Conservation (phyloP, 140 eudicot species). For the Cichorium intybus region DNA sequence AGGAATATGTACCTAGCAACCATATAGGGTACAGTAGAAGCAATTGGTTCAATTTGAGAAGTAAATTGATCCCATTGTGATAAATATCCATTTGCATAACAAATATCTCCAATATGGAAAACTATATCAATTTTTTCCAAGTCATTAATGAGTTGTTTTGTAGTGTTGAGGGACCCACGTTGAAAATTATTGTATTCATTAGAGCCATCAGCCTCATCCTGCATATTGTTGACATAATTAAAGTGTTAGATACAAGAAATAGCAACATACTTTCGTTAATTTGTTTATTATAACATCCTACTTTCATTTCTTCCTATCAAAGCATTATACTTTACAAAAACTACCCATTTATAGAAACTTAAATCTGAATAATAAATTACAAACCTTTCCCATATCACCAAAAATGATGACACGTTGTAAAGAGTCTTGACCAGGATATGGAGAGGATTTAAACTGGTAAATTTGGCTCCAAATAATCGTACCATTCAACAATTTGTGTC, state of each 20-base stretch:
- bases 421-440: conserved; percentile 77
- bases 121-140: conserved; percentile 63
- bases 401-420: conserved; percentile 61
- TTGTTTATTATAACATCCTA: background rate
- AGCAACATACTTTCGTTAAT: background rate
- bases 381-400: conserved; percentile 86
- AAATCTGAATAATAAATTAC: background rate
- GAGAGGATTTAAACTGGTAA: conserved; percentile 54
- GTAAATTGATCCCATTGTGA: conserved; percentile 92
- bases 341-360: background rate
- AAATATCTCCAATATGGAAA: conserved; percentile 71
- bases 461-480: conserved; percentile 49
- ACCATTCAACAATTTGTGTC: conserved; percentile 54
- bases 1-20: conserved; percentile 43
- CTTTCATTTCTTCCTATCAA: background rate
- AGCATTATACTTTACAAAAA: background rate
- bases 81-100: conserved; percentile 69
- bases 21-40: conserved; percentile 68
- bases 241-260: too few species aligned
- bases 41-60: conserved; percentile 64
- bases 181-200: conserved; percentile 60
- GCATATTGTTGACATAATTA: conserved; percentile 12
- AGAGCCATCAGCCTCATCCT: conserved; percentile 68
- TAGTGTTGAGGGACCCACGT: conserved; percentile 73
- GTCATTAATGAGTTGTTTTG: conserved; percentile 53